A percentile compares a stretch with the other conserved stretches of the same genome.
phyloP scores from a whole-genome alignment of 225 moss, liverwort and hornwort genomes.

The Sphagnum contortum region DNA sequence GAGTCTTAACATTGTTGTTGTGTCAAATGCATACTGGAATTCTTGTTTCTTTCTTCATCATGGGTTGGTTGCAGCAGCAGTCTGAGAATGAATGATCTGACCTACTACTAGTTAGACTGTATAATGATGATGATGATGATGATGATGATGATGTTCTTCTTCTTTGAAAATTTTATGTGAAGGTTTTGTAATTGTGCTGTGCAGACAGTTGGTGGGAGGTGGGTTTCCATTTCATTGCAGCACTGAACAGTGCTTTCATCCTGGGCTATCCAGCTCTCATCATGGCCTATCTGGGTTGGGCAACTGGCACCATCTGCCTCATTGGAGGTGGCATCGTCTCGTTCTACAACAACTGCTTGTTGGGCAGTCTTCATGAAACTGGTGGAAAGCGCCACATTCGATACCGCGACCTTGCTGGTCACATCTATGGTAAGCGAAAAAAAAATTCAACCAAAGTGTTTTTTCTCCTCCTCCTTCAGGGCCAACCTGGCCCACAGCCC shows the following conservation, averaged over 20 bases:
- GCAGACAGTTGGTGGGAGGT: conserved; percentile 41
- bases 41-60: too few species aligned
- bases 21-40: too few species aligned
- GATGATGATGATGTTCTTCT: too few species aligned
- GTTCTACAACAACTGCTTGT: conserved; percentile 42
- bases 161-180: too few species aligned
- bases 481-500: too few species aligned
- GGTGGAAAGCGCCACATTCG: conserved; percentile 51
- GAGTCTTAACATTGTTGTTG: too few species aligned
- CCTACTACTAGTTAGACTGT: too few species aligned
- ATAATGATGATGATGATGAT: too few species aligned
- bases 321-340: conserved; percentile 18
- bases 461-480: not conserved
- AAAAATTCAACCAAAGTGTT: not conserved
- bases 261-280: conserved; percentile 37
- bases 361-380: conserved; percentile 32
- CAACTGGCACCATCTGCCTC: conserved; percentile 13
- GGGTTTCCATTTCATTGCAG: conserved; percentile 28
- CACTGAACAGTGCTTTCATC: conserved; percentile 27
- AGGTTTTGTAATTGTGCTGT: not conserved
- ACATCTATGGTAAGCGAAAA: conserved; percentile 31
- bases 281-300: conserved; percentile 40
- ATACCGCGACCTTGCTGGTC: conserved; percentile 36
- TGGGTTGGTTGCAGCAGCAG: too few species aligned
- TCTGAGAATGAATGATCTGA: too few species aligned